A percentile compares a stretch with the other conserved stretches of the same genome.
Conservation (phyloP, 768 basidiomycete genomes). For the Sporobolomyces roseus region DNA sequence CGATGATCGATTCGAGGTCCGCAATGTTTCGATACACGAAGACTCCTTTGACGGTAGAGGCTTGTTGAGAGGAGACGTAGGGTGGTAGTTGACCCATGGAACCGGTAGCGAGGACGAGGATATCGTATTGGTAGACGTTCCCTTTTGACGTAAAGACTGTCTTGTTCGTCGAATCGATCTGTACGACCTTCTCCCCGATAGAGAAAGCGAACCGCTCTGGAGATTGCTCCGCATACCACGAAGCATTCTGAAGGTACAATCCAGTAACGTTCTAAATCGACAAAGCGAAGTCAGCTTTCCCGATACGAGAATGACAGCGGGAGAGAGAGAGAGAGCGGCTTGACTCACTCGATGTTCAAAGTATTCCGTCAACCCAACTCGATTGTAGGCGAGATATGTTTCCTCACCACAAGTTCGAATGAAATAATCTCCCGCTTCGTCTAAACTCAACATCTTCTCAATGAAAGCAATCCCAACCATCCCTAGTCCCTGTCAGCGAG, state of each 20-base stretch:
- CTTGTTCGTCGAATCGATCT: constrained; percentile 47
- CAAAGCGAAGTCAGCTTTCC: too few species aligned
- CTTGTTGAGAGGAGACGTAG: constrained; percentile 55
- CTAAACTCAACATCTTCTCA: constrained; percentile 61
- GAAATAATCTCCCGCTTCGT: constrained; percentile 55
- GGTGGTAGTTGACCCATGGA: constrained; percentile 63
- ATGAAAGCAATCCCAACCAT: constrained; percentile 71
- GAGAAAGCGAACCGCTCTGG: constrained; percentile 59
- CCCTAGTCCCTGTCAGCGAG: too few species aligned
- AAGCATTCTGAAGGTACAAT: constrained; percentile 59
- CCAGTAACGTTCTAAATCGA: constrained; percentile 61
- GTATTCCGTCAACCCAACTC: constrained; percentile 54
- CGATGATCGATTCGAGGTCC: constrained; percentile 63
- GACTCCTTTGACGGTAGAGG: constrained; percentile 53
- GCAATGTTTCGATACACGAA: constrained; percentile 65
- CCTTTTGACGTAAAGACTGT: constrained; percentile 55
- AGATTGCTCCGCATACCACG: constrained; percentile 50
- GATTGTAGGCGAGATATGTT: constrained; percentile 46
- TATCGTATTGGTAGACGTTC: constrained; percentile 56
- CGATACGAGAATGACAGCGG: not conserved
- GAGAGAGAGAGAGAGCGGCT: constrained; percentile 51
- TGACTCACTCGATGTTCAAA: constrained; percentile 62
- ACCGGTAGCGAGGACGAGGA: constrained; percentile 67
- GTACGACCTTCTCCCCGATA: constrained; percentile 52
- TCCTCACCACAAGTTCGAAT: constrained; percentile 61